A percentile compares a stretch with the other conserved stretches of the same genome.
Evolutionary conservation across 2,329 filamentous ascomycete species (phyloP).

Genomic region (Gaeumannomyces tritici): DNA sequence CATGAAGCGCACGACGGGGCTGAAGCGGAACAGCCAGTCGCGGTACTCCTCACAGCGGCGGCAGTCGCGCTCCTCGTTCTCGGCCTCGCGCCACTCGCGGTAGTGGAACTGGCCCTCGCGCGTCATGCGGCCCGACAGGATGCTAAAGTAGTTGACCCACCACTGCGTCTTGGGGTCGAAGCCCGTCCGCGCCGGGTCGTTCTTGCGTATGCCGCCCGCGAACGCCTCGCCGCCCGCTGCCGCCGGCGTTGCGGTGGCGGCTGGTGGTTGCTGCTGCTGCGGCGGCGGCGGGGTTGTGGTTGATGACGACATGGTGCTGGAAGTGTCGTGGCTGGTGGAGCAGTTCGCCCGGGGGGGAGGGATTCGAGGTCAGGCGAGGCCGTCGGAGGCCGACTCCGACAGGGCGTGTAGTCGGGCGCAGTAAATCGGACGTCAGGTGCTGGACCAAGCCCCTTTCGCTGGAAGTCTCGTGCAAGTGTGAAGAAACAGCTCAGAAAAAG

Average conservation of each 20-base stretch:
- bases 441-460: background rate
- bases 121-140: constrained; percentile 65
- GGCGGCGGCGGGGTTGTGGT: background rate
- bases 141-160: constrained; percentile 83
- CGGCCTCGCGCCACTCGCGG: constrained; percentile 64
- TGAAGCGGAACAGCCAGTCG: constrained; percentile 76
- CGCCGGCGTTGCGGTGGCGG: constrained; percentile 17
- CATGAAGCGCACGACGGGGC: constrained; percentile 80
- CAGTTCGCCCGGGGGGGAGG: background rate
- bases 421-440: background rate
- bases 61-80: constrained; percentile 71
- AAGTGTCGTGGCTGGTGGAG: background rate
- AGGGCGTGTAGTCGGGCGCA: background rate
- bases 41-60: constrained; percentile 70
- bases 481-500: background rate
- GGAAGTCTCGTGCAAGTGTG: background rate
- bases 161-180: constrained; percentile 51
- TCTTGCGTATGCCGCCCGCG: constrained; percentile 18
- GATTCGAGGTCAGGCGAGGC: background rate
- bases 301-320: background rate
- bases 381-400: background rate
- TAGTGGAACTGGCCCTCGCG: constrained; percentile 63
- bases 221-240: background rate
- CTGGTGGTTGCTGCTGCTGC: constrained; percentile 1
- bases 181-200: constrained; percentile 51